These are phyloP conservation scores for Brettanomyces nanus DNA, from an alignment of 805 yeast genomes.

Conservation along the genomic window DNA sequence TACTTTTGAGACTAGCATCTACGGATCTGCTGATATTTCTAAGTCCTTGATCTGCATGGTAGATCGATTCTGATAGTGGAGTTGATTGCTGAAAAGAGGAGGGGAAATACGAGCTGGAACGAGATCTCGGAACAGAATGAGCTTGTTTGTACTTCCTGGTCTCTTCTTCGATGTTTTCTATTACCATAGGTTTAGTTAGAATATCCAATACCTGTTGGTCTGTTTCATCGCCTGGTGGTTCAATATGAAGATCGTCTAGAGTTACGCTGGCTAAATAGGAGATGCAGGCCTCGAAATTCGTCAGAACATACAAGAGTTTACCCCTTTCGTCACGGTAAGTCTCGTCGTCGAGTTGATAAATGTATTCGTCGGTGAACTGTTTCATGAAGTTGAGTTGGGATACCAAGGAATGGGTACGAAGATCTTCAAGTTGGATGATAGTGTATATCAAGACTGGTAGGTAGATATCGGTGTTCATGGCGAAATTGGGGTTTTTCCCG, in stretches of 20 bases:
- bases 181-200: constrained; percentile 16
- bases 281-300: constrained; percentile 30
- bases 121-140: constrained; percentile 5
- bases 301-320: constrained; percentile 25
- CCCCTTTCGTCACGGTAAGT: constrained; percentile 24
- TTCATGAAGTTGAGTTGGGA: constrained; percentile 27
- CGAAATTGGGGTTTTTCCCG: constrained; percentile 5
- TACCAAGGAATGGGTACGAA: constrained; percentile 21
- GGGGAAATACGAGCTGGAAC: constrained; percentile 4
- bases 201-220: constrained; percentile 4
- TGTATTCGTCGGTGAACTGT: constrained; percentile 23
- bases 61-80: constrained; percentile 14
- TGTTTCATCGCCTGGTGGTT: constrained; percentile 7
- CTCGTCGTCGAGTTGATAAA: constrained; percentile 16
- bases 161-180: constrained; percentile 23
- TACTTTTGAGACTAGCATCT: constrained; percentile 26
- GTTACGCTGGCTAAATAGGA: constrained; percentile 27
- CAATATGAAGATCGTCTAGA: constrained; percentile 23
- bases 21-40: constrained; percentile 27
- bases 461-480: constrained; percentile 27
- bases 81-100: constrained; percentile 8
- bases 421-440: constrained; percentile 23
- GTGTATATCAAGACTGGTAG: constrained; percentile 28
- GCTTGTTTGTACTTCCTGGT: constrained; percentile 11
- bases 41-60: constrained; percentile 29